A percentile compares a stretch with the other conserved stretches of the same genome.
These are phyloP conservation scores for Castanopsis chinensis DNA, from an alignment of 306 rosid genomes.

Conservation along the genomic window DNA sequence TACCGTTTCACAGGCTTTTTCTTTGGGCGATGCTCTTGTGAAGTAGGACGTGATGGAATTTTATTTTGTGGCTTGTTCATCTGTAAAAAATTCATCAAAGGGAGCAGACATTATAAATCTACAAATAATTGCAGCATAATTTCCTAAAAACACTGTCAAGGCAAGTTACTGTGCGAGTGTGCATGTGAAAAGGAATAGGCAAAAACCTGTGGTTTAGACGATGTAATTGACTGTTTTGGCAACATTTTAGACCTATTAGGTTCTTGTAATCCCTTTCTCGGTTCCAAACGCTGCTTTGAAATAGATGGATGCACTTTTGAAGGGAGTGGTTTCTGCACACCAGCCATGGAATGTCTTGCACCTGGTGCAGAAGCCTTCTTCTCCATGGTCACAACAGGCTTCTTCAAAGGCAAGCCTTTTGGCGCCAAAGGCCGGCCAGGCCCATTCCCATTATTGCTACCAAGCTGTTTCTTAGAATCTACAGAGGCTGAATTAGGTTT, in stretches of 20 bases:
- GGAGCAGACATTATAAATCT: slow-evolving; percentile 13
- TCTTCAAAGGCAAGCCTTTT: slow-evolving; percentile 52
- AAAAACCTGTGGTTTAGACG: slow-evolving; percentile 64
- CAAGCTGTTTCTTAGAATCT: slow-evolving; percentile 65
- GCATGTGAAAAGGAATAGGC: neutral
- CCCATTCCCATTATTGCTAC: slow-evolving; percentile 52
- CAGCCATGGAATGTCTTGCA: slow-evolving; percentile 37
- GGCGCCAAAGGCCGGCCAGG: slow-evolving; percentile 59
- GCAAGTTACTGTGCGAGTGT: neutral
- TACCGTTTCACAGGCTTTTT: slow-evolving; percentile 43
- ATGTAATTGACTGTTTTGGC: slow-evolving; percentile 49
- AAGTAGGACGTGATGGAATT: slow-evolving; percentile 28
- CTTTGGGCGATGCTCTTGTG: slow-evolving; percentile 54
- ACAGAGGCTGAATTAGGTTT: slow-evolving; percentile 30
- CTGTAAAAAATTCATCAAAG: slow-evolving; percentile 33
- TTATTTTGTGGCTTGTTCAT: slow-evolving; percentile 52
- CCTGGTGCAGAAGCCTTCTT: slow-evolving; percentile 46
- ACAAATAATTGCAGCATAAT: neutral
- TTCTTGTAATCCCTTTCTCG: slow-evolving; percentile 47
- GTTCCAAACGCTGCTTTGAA: slow-evolving; percentile 45
- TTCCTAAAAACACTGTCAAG: neutral
- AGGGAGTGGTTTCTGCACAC: slow-evolving; percentile 39
- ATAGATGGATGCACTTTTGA: slow-evolving; percentile 40
- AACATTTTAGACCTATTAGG: slow-evolving; percentile 46
- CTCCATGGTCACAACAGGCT: slow-evolving; percentile 34